A percentile compares a stretch with the other conserved stretches of the same genome.
Conservation (phyloP, 108 stramenopile genomes). For the Nitzschia sp. region DNA sequence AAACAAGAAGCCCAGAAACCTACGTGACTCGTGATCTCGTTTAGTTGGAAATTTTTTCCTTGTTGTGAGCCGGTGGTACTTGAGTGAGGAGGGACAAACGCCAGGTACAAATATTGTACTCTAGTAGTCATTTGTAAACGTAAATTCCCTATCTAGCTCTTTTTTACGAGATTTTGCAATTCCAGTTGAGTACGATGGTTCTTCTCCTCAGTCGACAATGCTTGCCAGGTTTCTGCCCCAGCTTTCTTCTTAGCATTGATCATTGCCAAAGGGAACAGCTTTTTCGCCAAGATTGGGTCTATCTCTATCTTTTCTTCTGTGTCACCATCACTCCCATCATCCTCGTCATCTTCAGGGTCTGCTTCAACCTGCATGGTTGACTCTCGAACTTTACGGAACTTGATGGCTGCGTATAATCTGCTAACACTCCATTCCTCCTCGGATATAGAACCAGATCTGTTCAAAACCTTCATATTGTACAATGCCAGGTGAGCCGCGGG, state of each 20-base stretch:
- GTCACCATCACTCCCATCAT: constrained; percentile 43
- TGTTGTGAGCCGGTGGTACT: no score
- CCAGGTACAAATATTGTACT: no score
- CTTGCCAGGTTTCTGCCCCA: constrained; percentile 47
- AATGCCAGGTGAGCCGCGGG: constrained; percentile 63
- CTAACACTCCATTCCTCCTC: constrained; percentile 86
- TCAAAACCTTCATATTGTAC: constrained; percentile 88
- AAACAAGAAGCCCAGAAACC: no score
- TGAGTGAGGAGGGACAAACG: no score
- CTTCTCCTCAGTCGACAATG: constrained; percentile 50
- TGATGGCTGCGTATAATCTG: constrained; percentile 80
- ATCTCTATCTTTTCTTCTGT: constrained; percentile 32
- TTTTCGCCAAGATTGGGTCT: constrained; percentile 44
- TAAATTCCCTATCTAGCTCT: no score
- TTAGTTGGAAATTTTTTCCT: no score
- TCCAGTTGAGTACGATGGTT: constrained; percentile 38
- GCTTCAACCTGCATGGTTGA: constrained; percentile 58
- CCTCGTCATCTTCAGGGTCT: constrained; percentile 61
- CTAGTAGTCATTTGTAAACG: no score
- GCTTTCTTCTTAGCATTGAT: constrained; percentile 50
- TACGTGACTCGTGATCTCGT: no score
- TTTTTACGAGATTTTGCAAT: constrained; percentile 24
- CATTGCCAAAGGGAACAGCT: constrained; percentile 56
- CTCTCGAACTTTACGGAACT: constrained; percentile 86
- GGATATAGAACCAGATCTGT: constrained; percentile 70